Base-by-base conservation (phyloP, 495 filamentous ascomycete genomes). In the Annulohypoxylon bovei region DNA sequence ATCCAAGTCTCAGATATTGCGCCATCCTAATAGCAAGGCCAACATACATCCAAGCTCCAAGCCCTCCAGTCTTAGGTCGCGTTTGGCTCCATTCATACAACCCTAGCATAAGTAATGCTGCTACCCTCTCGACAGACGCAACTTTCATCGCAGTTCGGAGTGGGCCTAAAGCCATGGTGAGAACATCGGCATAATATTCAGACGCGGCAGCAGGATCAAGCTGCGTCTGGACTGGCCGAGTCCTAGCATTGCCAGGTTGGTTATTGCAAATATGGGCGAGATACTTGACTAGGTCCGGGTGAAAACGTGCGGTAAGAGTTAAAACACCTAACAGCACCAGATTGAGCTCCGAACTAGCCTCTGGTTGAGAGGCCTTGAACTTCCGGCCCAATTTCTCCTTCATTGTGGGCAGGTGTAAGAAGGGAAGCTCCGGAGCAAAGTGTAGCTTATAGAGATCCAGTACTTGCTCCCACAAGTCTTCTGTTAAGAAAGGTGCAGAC, bases 21-120 rank as follows among this genome's bases (percentile, higher is more conserved):
- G 92, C 90, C 81, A 84, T 83, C 39, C 92, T 86, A 27, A 94
- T 92, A 28, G 93, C 93, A 67, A 88, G 82, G 6, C 93, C 92
- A 14, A 94, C 86, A 65, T 91, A 91, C 65, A 93, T 81, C 89
- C 92, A 95, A 8, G 92, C 92, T 59, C 87, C 88, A 68, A 88
- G 85, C 0, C 91, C 93, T 40, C 92, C 87, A 1, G 81, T 80
- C 70, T 73, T 76, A 33, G 82, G 82, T 6, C 68, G 68, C 33
- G 86, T 88, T 81, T 92, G 92, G 28, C 90, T 90, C 92, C 93
- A 95, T 73, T 95, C 92, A 71, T 95, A 92, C 20, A 95, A 82
- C 0, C 88, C 91, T 8, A 97, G 82, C 92, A 96, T 95, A 44
- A 95, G 80, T 18, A 92, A 82, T 3, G 90, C 91, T 72, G 95